Percentiles rank a stretch among this genome's conserved stretches.
Evolutionary conservation across 2,329 filamentous ascomycete species (phyloP).

Genomic region (Furcasterigmium sp.): DNA sequence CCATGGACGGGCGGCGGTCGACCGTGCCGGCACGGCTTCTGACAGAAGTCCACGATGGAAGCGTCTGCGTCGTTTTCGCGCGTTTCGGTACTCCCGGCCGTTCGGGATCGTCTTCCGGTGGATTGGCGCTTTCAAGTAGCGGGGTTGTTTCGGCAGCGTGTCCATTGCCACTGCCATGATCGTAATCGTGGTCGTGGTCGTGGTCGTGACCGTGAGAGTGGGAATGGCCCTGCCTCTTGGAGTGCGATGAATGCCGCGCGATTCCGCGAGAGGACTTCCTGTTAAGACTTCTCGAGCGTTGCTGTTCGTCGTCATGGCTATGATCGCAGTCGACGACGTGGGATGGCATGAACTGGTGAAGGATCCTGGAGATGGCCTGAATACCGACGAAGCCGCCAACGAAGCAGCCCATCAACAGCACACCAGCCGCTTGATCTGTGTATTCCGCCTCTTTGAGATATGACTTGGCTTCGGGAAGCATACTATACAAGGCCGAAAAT

Average conservation of each 20-base stretch:
- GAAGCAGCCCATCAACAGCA: slow-evolving; percentile 66
- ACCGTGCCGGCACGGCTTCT: slow-evolving; percentile 20
- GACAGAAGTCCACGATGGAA: slow-evolving; percentile 6
- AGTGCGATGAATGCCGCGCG: background rate
- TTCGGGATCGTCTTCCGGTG: slow-evolving; percentile 17
- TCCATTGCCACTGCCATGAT: slow-evolving; percentile 17
- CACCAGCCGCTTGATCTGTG: slow-evolving; percentile 60
- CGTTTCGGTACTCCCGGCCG: slow-evolving; percentile 19
- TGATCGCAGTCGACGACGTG: slow-evolving; percentile 80
- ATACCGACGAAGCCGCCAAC: slow-evolving; percentile 69
- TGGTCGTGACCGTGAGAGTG: slow-evolving; percentile 3
- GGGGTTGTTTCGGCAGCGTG: slow-evolving; percentile 41
- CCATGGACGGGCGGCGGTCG: slow-evolving; percentile 48
- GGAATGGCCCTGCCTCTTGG: slow-evolving; percentile 2
- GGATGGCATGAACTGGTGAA: slow-evolving; percentile 71
- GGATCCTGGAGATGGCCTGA: slow-evolving; percentile 63
- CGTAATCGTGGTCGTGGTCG: slow-evolving; percentile 21
- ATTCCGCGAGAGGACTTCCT: slow-evolving; percentile 12
- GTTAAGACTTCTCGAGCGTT: slow-evolving; percentile 14
- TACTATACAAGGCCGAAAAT: slow-evolving; percentile 87
- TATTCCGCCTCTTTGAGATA: slow-evolving; percentile 70
- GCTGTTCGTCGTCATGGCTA: slow-evolving; percentile 53
- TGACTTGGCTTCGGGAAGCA: slow-evolving; percentile 79
- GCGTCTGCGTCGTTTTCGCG: slow-evolving; percentile 10
- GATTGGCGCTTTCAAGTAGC: slow-evolving; percentile 28